Evolutionary conservation across 2,329 filamentous ascomycete genomes (phyloP).

Genomic region (Clarireedia monteithiana): DNA sequence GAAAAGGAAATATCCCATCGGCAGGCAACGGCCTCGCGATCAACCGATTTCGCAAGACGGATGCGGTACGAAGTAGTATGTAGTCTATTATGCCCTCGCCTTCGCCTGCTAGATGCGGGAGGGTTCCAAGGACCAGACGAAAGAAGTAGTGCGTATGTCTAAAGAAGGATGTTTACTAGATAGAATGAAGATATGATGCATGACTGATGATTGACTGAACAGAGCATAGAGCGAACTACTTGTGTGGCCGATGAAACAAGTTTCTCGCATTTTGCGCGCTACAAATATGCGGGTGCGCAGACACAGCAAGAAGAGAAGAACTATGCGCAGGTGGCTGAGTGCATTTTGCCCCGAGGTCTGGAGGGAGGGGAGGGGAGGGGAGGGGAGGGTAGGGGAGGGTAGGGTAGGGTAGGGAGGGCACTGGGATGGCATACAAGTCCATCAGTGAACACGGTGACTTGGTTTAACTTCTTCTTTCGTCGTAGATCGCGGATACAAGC

Average conservation of each 20-base stretch:
- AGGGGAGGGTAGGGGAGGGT: too few species aligned
- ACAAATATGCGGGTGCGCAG: neutral
- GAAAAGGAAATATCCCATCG: neutral
- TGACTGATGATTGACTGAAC: neutral
- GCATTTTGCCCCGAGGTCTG: neutral
- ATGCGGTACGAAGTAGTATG: too few species aligned
- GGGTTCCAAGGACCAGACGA: too few species aligned
- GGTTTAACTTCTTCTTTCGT: neutral
- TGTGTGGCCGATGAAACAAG: neutral
- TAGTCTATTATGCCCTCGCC: too few species aligned
- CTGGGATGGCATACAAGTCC: too few species aligned
- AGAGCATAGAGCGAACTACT: neutral
- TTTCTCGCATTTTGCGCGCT: neutral
- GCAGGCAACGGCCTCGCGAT: too few species aligned
- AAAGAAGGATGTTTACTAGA: neutral
- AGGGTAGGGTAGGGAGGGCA: too few species aligned
- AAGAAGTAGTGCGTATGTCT: too few species aligned
- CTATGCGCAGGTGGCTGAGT: neutral
- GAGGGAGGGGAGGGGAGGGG: too few species aligned
- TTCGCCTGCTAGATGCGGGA: too few species aligned
- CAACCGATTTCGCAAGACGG: too few species aligned
- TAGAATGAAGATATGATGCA: neutral
- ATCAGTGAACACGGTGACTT: too few species aligned
- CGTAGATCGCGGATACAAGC: neutral
- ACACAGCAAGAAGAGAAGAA: neutral